These are phyloP conservation scores for Teunomyces barrocoloradensis DNA, from an alignment of 805 yeast species.

Conservation along the genomic window DNA sequence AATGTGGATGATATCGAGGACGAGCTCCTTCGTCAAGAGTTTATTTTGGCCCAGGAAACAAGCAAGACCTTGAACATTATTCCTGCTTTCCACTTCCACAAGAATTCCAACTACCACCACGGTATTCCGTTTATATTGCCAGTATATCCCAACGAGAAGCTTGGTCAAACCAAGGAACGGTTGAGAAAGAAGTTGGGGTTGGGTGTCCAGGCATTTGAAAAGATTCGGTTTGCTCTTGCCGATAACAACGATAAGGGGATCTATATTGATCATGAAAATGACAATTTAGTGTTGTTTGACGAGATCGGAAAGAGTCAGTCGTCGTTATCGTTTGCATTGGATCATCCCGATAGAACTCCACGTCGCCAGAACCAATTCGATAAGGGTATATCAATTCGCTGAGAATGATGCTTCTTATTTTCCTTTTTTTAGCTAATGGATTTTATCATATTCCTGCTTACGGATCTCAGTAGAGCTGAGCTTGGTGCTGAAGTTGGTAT, in stretches of 20 bases:
- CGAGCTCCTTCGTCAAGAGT: slow-evolving; percentile 24
- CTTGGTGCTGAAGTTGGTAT: slow-evolving; percentile 60
- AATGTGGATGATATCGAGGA: slow-evolving; percentile 23
- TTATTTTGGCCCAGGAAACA: slow-evolving; percentile 17
- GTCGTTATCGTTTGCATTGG: slow-evolving; percentile 66
- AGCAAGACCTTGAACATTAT: slow-evolving; percentile 43
- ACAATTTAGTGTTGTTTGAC: slow-evolving; percentile 54
- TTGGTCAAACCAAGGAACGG: slow-evolving; percentile 61
- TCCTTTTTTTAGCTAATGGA: neutral
- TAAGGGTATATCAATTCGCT: slow-evolving; percentile 39
- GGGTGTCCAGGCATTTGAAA: slow-evolving; percentile 76
- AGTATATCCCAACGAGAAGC: slow-evolving; percentile 64
- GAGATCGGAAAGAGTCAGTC: slow-evolving; percentile 39
- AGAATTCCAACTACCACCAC: slow-evolving; percentile 63
- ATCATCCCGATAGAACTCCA: slow-evolving; percentile 82
- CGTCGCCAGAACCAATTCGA: slow-evolving; percentile 35
- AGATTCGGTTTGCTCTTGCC: slow-evolving; percentile 63
- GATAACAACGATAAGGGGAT: slow-evolving; percentile 39
- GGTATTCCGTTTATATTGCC: slow-evolving; percentile 84
- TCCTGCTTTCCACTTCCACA: slow-evolving; percentile 74
- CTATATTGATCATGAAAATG: slow-evolving; percentile 50
- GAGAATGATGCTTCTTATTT: neutral
- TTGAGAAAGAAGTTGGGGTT: slow-evolving; percentile 69
- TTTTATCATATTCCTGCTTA: slow-evolving; percentile 15
- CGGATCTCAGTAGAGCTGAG: slow-evolving; percentile 84